phyloP scores from a whole-genome alignment of 805 yeast species.

The Cephaloascus fragrans region DNA sequence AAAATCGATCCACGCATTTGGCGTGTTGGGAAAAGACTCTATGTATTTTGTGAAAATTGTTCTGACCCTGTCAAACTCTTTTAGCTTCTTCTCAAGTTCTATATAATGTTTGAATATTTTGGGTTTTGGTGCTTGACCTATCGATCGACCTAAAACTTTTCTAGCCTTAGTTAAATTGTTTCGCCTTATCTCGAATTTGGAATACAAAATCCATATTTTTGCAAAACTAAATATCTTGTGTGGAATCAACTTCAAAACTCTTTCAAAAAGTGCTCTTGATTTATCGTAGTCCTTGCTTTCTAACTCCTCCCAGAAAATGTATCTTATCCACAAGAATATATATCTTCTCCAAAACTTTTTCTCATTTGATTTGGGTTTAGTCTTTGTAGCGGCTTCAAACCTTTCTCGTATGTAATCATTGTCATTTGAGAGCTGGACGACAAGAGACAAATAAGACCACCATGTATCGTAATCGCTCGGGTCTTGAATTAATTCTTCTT shows the following conservation, averaged over 20 bases:
- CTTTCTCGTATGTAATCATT: conserved; percentile 19
- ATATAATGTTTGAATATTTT: conserved; percentile 59
- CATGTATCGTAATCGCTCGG: conserved; percentile 67
- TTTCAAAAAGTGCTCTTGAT: conserved; percentile 43
- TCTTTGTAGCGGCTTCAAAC: conserved; percentile 34
- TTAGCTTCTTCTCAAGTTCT: conserved; percentile 51
- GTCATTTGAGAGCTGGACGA: conserved; percentile 25
- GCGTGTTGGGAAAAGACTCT: conserved; percentile 31
- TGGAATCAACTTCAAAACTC: conserved; percentile 41
- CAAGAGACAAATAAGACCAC: conserved; percentile 63
- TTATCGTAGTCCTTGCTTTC: conserved; percentile 25
- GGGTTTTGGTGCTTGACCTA: conserved; percentile 58
- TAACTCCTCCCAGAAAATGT: conserved; percentile 54
- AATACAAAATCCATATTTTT: conserved; percentile 62
- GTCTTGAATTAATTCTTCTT: conserved; percentile 29
- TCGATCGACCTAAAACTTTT: conserved; percentile 57
- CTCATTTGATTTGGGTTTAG: conserved; percentile 21
- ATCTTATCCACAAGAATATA: conserved; percentile 60
- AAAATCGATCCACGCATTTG: conserved; percentile 49
- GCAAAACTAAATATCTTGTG: conserved; percentile 55
- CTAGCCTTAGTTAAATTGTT: conserved; percentile 44
- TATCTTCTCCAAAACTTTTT: conserved; percentile 57
- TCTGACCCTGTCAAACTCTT: conserved; percentile 76
- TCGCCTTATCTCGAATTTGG: conserved; percentile 67
- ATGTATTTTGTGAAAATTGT: conserved; percentile 58